phyloP scores from a whole-genome alignment of 768 basidiomycete species.

The Naganishia onofrii region DNA sequence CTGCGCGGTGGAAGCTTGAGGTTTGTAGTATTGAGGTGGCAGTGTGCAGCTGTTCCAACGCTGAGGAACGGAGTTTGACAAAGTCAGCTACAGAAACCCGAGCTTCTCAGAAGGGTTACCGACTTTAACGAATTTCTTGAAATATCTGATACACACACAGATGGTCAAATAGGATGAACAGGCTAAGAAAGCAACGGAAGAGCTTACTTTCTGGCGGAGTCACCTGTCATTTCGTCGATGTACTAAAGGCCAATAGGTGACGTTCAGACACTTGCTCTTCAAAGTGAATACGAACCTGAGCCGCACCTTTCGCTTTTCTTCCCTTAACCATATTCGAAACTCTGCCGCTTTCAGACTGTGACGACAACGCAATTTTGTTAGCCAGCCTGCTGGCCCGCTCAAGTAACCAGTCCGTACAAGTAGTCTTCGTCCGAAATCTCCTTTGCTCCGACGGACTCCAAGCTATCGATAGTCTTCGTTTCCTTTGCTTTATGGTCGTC shows the following conservation, averaged over 20 bases:
- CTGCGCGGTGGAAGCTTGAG: conserved; percentile 54
- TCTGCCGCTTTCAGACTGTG: conserved; percentile 70
- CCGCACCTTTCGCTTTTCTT: conserved; percentile 62
- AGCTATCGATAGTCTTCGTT: conserved; percentile 45
- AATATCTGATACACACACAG: conserved; percentile 59
- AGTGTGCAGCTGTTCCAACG: conserved; percentile 53
- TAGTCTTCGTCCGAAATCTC: conserved; percentile 79
- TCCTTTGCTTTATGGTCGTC: conserved; percentile 33
- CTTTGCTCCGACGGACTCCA: conserved; percentile 55
- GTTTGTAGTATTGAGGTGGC: conserved; percentile 36
- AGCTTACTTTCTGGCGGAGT: conserved; percentile 65
- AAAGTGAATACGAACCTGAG: conserved; percentile 19
- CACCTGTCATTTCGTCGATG: conserved; percentile 78
- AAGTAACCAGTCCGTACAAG: conserved; percentile 55
- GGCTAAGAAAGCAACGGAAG: conserved; percentile 31
- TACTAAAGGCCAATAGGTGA: conserved; percentile 57
- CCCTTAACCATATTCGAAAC: conserved; percentile 81
- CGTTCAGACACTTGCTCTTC: not conserved
- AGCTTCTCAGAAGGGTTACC: conserved; percentile 40
- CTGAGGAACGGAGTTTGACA: conserved; percentile 38
- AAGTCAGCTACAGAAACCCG: not conserved
- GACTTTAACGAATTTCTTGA: conserved; percentile 74
- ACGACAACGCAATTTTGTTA: not conserved
- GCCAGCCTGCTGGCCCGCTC: not conserved
- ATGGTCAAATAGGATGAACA: conserved; percentile 33